phyloP scores from a whole-genome alignment of 2,329 filamentous ascomycete genomes.

The Aspergillus neotritici region DNA sequence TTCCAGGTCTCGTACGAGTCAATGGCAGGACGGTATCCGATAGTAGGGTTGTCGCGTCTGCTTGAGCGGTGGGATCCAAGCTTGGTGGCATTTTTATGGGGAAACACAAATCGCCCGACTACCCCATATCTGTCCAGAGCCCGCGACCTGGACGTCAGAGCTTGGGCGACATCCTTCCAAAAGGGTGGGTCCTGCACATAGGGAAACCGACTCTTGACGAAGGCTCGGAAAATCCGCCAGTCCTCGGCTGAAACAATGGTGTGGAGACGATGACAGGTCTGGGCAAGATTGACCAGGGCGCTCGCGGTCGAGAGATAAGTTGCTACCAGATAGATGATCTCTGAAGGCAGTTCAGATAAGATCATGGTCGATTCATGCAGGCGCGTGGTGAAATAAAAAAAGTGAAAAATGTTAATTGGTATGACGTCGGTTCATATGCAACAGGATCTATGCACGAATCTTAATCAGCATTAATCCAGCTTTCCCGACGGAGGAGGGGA shows the following conservation, averaged over 20 bases:
- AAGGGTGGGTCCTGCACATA: constrained; percentile 38
- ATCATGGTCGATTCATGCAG: constrained; percentile 12
- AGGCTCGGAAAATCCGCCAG: constrained; percentile 44
- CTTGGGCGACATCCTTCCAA: constrained; percentile 49
- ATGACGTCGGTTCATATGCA: no score
- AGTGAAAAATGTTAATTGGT: no score
- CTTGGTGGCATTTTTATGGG: constrained; percentile 36
- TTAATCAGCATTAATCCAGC: neutral
- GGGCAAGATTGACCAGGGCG: constrained; percentile 41
- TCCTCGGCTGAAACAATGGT: constrained; percentile 43
- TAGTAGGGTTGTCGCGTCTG: constrained; percentile 44
- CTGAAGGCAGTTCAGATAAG: constrained; percentile 35
- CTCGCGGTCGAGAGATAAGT: constrained; percentile 42
- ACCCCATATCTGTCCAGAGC: constrained; percentile 55
- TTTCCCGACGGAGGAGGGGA: no score
- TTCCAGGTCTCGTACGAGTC: constrained; percentile 54
- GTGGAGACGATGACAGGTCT: constrained; percentile 44
- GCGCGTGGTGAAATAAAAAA: no score
- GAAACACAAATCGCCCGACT: constrained; percentile 49
- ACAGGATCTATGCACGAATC: neutral
- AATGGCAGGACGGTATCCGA: constrained; percentile 56
- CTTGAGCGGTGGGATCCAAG: constrained; percentile 31
- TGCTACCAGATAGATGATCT: constrained; percentile 41
- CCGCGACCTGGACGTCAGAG: constrained; percentile 51
- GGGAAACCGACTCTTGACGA: constrained; percentile 46